Conservation (phyloP, 73 alveolate genomes). For the Paraurostyla sp. region DNA sequence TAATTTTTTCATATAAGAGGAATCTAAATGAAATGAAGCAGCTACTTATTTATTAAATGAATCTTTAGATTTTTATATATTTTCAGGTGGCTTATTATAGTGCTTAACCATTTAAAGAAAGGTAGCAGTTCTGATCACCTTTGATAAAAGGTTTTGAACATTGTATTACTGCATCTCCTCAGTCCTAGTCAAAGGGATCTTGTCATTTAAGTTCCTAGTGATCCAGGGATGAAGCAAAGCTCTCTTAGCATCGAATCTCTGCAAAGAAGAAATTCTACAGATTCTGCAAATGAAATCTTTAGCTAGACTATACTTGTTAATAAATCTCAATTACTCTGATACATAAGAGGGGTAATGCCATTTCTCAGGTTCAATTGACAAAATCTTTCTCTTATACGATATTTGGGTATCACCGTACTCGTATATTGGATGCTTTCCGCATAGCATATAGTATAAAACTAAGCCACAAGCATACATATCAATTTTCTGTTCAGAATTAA, state of each 20-base stretch:
- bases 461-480: conserved; percentile 64
- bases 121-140: conserved; percentile 8
- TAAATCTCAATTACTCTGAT: neutral
- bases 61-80: too few species aligned
- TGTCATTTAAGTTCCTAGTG: conserved; percentile 67
- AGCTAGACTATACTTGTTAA: conserved; percentile 64
- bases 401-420: conserved; percentile 39
- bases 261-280: conserved; percentile 73
- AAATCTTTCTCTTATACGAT: neutral
- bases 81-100: too few species aligned
- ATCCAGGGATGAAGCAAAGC: conserved; percentile 91
- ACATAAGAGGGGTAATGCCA: conserved; percentile 42
- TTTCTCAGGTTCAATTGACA: conserved; percentile 34
- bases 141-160: neutral
- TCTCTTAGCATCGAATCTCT: conserved; percentile 80
- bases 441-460: conserved; percentile 17
- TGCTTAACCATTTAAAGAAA: neutral
- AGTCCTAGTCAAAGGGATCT: conserved; percentile 58
- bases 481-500: conserved; percentile 21
- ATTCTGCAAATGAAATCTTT: conserved; percentile 75
- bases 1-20: too few species aligned
- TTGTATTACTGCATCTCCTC: conserved; percentile 49
- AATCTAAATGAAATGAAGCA: too few species aligned
- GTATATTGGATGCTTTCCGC: conserved; percentile 56
- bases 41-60: too few species aligned